A percentile compares a stretch with the other conserved stretches of the same genome.
Evolutionary conservation across 192 early-diverging fungal species (phyloP).

Genomic region (Coemansia aciculifera): DNA sequence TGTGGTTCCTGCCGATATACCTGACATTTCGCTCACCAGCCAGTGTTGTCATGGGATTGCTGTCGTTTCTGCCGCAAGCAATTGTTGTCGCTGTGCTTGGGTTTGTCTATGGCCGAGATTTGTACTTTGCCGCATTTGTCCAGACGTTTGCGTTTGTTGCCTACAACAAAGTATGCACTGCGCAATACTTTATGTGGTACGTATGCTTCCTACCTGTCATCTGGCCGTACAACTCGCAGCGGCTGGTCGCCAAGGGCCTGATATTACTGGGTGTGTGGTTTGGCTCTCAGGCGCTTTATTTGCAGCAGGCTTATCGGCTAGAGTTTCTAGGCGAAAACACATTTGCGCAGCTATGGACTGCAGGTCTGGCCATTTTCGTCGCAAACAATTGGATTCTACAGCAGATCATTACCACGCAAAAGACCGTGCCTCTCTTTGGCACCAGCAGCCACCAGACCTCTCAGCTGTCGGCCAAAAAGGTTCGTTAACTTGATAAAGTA

Average conservation of each 20-base stretch:
- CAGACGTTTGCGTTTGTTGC: slow-evolving; percentile 97
- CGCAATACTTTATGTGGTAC: slow-evolving; percentile 99
- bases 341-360: slow-evolving; percentile 71
- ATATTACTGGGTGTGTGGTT: slow-evolving; percentile 69
- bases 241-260: slow-evolving; percentile 56
- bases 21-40: slow-evolving; percentile 61
- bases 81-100: slow-evolving; percentile 65
- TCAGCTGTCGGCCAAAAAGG: slow-evolving; percentile 7
- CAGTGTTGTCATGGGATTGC: slow-evolving; percentile 59
- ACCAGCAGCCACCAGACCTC: neutral
- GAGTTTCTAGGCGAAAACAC: slow-evolving; percentile 88
- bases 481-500: neutral
- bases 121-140: slow-evolving; percentile 84
- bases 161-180: slow-evolving; percentile 96
- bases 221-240: slow-evolving; percentile 63
- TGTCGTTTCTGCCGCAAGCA: slow-evolving; percentile 87
- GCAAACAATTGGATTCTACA: slow-evolving; percentile 74
- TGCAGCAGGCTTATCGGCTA: slow-evolving; percentile 81
- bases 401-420: slow-evolving; percentile 40
- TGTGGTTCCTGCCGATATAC: slow-evolving; percentile 96
- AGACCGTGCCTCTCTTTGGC: slow-evolving; percentile 27
- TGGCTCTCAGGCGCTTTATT: slow-evolving; percentile 77
- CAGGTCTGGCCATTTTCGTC: slow-evolving; percentile 71
- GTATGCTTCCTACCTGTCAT: slow-evolving; percentile 87
- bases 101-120: slow-evolving; percentile 71